Conservation (phyloP, 306 rosid genomes). For the Prunus padus region DNA sequence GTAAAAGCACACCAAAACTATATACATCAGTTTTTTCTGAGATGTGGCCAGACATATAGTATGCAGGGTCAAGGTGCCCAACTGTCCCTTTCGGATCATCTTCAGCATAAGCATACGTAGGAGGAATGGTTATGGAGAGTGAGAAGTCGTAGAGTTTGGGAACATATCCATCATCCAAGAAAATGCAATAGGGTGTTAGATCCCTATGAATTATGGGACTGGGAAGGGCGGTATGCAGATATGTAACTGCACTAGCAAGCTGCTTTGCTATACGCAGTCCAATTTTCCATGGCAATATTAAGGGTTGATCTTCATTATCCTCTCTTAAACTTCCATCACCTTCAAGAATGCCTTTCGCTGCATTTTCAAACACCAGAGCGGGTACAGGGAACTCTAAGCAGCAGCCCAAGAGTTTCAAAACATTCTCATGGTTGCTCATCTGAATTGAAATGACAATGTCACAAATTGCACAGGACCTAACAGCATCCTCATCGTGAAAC, state of each 20-base stretch:
- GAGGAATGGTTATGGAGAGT: not conserved
- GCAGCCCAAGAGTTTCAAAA: not conserved
- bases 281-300: not conserved
- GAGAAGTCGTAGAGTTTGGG: not conserved
- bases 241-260: not conserved
- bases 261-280: not conserved
- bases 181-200: not conserved
- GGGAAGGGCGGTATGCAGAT: not conserved
- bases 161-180: not conserved
- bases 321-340: not conserved
- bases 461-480: not conserved
- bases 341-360: not conserved
- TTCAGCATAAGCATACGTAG: not conserved
- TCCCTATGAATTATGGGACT: not conserved
- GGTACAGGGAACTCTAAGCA: not conserved
- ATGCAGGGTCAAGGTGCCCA: not conserved
- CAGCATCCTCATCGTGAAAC: not conserved
- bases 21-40: not conserved
- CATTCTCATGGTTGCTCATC: conserved; percentile 1
- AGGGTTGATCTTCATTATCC: not conserved
- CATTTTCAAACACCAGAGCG: not conserved
- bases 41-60: fast-evolving
- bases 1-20: not conserved
- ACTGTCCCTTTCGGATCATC: not conserved
- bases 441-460: not conserved